A percentile compares a stretch with the other conserved stretches of the same genome.
Conservation (phyloP, 805 yeast genomes). For the Metschnikowia lachancei region DNA sequence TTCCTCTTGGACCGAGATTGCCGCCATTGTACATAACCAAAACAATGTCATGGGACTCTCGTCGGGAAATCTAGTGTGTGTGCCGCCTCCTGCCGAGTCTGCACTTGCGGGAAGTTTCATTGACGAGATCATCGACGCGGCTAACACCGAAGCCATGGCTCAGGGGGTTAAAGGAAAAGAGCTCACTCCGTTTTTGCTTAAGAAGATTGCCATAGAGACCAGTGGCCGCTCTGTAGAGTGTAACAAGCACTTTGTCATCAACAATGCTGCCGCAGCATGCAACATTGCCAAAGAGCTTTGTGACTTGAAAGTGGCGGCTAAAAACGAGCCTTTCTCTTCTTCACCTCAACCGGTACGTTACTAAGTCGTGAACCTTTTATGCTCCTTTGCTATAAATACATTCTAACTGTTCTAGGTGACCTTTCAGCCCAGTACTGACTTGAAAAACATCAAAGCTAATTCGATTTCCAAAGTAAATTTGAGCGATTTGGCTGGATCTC, state of each 20-base stretch:
- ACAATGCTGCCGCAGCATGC: slow-evolving; percentile 70
- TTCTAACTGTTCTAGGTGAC: slow-evolving; percentile 7
- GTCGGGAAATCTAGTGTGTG: slow-evolving; percentile 75
- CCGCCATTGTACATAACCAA: slow-evolving; percentile 51
- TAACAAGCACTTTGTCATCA: slow-evolving; percentile 71
- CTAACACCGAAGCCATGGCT: slow-evolving; percentile 53
- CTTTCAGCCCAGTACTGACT: slow-evolving; percentile 12
- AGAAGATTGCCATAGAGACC: slow-evolving; percentile 63
- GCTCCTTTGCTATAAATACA: too few relatives aligned
- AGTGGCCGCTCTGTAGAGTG: slow-evolving; percentile 66
- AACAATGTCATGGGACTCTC: slow-evolving; percentile 46
- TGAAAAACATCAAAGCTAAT: neutral
- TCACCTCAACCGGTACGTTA: neutral
- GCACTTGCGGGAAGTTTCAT: slow-evolving; percentile 59
- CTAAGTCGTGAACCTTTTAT: too few relatives aligned
- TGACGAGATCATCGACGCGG: slow-evolving; percentile 52
- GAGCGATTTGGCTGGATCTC: too few relatives aligned
- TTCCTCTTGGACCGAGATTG: slow-evolving; percentile 54
- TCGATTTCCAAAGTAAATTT: too few relatives aligned
- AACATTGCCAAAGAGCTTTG: slow-evolving; percentile 56
- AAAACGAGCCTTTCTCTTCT: neutral
- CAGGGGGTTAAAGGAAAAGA: slow-evolving; percentile 65
- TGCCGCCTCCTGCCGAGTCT: slow-evolving; percentile 69
- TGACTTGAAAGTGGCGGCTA: neutral
- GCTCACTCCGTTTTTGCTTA: slow-evolving; percentile 73